These are phyloP conservation scores for Cucurbita argyrosperma DNA, from an alignment of 306 rosid species.

Conservation along the genomic window DNA sequence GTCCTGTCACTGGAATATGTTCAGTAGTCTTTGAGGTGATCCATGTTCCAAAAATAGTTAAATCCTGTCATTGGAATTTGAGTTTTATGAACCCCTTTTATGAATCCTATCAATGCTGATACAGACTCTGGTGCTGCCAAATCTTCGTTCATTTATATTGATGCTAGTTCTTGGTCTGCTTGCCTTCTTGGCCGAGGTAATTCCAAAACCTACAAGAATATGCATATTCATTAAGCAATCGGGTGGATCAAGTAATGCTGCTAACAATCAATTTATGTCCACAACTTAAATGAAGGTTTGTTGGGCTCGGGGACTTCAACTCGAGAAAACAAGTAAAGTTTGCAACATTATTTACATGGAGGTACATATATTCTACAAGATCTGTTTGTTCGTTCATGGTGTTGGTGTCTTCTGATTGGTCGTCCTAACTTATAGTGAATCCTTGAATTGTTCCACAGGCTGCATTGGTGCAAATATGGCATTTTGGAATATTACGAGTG, in stretches of 20 bases:
- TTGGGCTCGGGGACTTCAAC: conserved; percentile 72
- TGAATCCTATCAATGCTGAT: neutral
- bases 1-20: conserved; percentile 51
- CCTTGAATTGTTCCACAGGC: conserved; percentile 20
- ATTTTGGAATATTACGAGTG: conserved; percentile 24
- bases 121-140: conserved; percentile 62
- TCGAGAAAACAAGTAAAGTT: conserved; percentile 67
- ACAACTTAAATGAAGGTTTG: conserved; percentile 31
- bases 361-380: conserved; percentile 18
- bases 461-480: conserved; percentile 47
- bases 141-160: conserved; percentile 26
- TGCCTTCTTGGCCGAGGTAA: conserved; percentile 75
- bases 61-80: neutral
- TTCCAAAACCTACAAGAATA: too few relatives aligned
- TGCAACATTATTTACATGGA: conserved; percentile 38
- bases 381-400: neutral
- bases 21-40: conserved; percentile 44
- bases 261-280: neutral
- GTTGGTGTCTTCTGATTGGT: neutral
- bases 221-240: neutral
- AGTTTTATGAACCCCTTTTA: neutral
- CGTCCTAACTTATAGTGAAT: neutral
- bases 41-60: neutral
- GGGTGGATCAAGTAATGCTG: neutral
- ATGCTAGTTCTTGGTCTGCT: conserved; percentile 46